A percentile compares a stretch with the other conserved stretches of the same genome.
phyloP scores from a whole-genome alignment of 2,329 filamentous ascomycete genomes.

The Pseudopithomyces chartarum region DNA sequence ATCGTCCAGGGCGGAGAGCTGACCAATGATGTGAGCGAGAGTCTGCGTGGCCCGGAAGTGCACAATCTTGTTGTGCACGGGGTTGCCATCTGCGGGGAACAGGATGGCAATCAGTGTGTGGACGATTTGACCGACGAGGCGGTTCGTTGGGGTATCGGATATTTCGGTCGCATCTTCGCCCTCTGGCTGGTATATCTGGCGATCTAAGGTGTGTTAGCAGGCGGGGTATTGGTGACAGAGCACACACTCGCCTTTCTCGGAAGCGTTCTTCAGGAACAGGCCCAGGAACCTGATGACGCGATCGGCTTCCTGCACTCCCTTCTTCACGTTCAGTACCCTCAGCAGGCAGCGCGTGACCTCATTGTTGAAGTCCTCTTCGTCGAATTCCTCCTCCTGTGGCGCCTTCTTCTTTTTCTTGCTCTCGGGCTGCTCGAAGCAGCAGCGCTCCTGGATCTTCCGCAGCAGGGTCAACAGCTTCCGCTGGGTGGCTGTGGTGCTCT shows the following conservation, averaged over 20 bases:
- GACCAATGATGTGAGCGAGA: constrained; percentile 89
- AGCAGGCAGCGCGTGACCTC: constrained; percentile 85
- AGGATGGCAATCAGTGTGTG: constrained; percentile 76
- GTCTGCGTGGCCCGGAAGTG: constrained; percentile 89
- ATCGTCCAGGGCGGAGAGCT: constrained; percentile 88
- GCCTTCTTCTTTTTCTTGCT: constrained; percentile 50
- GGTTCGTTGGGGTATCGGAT: constrained; percentile 81
- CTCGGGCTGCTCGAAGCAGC: constrained; percentile 62
- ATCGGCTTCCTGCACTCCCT: constrained; percentile 87
- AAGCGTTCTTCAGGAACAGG: constrained; percentile 77
- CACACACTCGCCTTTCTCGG: constrained; percentile 58
- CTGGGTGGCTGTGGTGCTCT: constrained; percentile 87
- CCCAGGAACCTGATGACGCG: constrained; percentile 83
- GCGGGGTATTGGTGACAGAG: background rate
- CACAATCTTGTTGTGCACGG: constrained; percentile 89
- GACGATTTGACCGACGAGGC: constrained; percentile 77
- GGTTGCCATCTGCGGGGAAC: constrained; percentile 24
- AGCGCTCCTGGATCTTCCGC: constrained; percentile 88
- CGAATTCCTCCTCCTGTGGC: constrained; percentile 66
- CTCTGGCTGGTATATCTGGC: constrained; percentile 46
- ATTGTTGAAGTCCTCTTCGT: constrained; percentile 83
- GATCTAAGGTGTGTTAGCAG: constrained; percentile 29
- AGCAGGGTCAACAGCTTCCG: constrained; percentile 86
- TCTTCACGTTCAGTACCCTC: constrained; percentile 84
- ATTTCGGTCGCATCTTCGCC: constrained; percentile 72